These are phyloP conservation scores for Monosporascus sp. DNA, from an alignment of 2,329 filamentous ascomycete genomes.

Conservation along the genomic window DNA sequence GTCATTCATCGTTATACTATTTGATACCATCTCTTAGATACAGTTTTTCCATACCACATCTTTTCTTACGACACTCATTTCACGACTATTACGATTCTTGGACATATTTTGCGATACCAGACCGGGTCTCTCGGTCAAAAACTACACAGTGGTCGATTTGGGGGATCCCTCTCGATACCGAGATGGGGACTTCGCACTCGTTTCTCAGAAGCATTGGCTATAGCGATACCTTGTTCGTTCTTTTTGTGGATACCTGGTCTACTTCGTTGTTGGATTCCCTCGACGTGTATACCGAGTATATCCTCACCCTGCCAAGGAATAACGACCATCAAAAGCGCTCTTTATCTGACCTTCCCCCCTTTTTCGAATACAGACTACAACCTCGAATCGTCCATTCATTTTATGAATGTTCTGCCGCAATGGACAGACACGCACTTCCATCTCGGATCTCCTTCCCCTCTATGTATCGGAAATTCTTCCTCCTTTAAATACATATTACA, in stretches of 20 bases:
- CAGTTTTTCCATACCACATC: slow-evolving; percentile 5
- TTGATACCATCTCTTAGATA: slow-evolving; percentile 19
- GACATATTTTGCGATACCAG: slow-evolving; percentile 25
- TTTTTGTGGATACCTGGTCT: background rate
- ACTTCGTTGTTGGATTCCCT: background rate
- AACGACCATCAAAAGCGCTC: no score
- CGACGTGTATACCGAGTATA: background rate
- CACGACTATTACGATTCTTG: slow-evolving; percentile 23
- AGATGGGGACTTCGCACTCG: background rate
- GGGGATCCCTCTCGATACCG: slow-evolving; percentile 1
- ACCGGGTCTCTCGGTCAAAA: slow-evolving; percentile 9
- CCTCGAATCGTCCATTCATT: no score
- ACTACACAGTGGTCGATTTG: slow-evolving; percentile 9
- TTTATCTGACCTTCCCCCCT: no score
- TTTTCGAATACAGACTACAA: no score
- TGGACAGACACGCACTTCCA: no score
- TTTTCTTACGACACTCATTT: slow-evolving; percentile 15
- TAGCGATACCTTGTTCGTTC: background rate
- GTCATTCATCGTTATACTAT: background rate
- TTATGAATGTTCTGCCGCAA: no score
- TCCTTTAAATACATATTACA: background rate
- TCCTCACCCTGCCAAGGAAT: no score
- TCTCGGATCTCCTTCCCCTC: no score
- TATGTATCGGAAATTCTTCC: no score
- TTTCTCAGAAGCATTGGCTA: background rate